Evolutionary conservation across 2,329 filamentous ascomycete genomes (phyloP).

Genomic region (Fusarium tanahbumbuense): DNA sequence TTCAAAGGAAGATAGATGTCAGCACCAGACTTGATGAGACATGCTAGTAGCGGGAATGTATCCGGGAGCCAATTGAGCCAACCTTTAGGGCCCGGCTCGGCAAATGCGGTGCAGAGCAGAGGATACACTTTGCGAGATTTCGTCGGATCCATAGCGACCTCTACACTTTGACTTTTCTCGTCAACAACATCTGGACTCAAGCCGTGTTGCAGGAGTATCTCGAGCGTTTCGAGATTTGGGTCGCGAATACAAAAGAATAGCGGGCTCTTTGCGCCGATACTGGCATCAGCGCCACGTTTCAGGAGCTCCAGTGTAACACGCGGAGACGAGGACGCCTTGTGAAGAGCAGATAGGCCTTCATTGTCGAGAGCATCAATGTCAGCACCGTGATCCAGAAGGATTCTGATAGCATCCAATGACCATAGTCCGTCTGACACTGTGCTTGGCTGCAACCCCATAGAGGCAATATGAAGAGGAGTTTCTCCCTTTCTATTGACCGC

Average conservation of each 20-base stretch:
- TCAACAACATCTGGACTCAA: constrained; percentile 17
- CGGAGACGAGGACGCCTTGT: constrained; percentile 18
- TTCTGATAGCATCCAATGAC: constrained; percentile 5
- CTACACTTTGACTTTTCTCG: background rate
- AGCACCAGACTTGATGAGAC: constrained; percentile 23
- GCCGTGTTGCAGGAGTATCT: constrained; percentile 30
- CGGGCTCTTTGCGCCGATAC: constrained; percentile 1
- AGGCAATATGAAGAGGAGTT: constrained; percentile 36
- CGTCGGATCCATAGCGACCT: background rate
- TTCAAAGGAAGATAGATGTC: constrained; percentile 37
- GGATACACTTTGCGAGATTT: constrained; percentile 13
- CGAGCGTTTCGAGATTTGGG: constrained; percentile 14
- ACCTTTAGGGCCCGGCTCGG: fast-evolving
- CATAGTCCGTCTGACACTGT: background rate
- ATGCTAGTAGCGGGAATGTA: constrained; percentile 8
- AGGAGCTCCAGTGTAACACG: constrained; percentile 21
- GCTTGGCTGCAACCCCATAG: background rate
- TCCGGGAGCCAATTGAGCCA: background rate
- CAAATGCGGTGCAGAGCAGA: constrained; percentile 17
- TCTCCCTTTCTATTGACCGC: background rate
- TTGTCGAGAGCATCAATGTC: constrained; percentile 27
- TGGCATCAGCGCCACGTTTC: constrained; percentile 13
- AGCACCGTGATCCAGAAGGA: constrained; percentile 37
- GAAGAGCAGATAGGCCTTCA: background rate
- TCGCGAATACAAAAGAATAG: constrained; percentile 28